Base-by-base conservation (phyloP, 805 yeast genomes). In the Priceomyces carsonii region DNA sequence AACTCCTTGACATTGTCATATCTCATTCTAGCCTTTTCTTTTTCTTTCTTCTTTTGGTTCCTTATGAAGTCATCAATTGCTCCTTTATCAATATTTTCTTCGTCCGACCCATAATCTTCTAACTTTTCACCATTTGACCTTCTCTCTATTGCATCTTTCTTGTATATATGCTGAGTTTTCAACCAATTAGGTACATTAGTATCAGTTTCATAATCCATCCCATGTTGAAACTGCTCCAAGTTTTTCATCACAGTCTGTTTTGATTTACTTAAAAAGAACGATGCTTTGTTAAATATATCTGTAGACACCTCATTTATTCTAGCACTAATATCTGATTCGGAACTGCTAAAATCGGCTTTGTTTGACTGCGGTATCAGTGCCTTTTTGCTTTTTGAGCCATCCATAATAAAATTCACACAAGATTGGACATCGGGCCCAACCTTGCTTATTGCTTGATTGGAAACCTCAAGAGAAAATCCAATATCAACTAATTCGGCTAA, bases 401-500 rank as follows among this genome's bases (percentile, higher is more conserved):
- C 24, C 84, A 86, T 81, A 22, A 86, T 65, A 44, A 61, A 74
- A 32, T 79, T 77, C 14, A 85, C 82, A 19, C 95, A 89, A 16
- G 65, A 71, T 38, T 81, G 76, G 6, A 85, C 64, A 45, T 83
- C 77, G 5, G 70, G 53, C 0, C 89, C 86, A 0, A 81, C 76
- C 29, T 66, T 59, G 6, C 59, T 69, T 23, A 87, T 65, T 0
- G 95, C 95, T 2, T 61, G 59, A 17, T 68, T 71, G 4, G 93
- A 79, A 34, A 69, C 75, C 2, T 77, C 80, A 1, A 74, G 62
- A 1, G 82, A 58, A 49, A 87, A 87, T 2, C 95, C 95, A 79
- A 87, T 87, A 40, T 86, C 93, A 2, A 85, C 59, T 27, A 86
- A 64, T 45, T 79, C 85, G 0, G 91, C 91, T 12, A 85, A 52